Evolutionary conservation across 2,329 filamentous ascomycete genomes (phyloP), one percentile per base, ranked within the genome.

Genomic region (Thyridium curvatum): DNA sequence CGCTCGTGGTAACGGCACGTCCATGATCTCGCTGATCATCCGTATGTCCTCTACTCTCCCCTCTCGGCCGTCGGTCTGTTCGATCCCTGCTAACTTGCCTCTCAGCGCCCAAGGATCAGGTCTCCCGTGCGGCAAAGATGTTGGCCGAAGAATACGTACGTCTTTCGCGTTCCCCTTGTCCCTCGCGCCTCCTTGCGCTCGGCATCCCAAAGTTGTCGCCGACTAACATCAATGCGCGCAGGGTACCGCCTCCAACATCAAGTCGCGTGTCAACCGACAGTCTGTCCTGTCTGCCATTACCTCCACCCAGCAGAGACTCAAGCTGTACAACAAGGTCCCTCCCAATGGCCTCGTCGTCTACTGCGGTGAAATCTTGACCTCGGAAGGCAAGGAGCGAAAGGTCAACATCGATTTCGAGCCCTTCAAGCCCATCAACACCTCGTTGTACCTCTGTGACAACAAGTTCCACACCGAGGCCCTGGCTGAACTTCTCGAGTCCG

Each of bases 361-460:
- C 78, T 98, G 93, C 66, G 93, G 93, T 82, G 93, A 98, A 96
- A 97, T 98, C 64, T 84, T 98, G 73, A 98, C 93, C 41, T 84
- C 83, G 21, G 93, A 98, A 73, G 93, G 93, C 67, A 98, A 98
- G 69, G 93, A 98, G 71, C 79, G 93, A 60, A 98, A 96, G 76
- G 94, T 98, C 73, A 98, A 98, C 69, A 98, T 98, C 63, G 94
- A 98, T 62, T 98, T 98, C 64, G 93, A 98, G 69, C 93, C 93
- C 26, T 98, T 98, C 78, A 98, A 98, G 77, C 93, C 93, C 45
- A 98, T 98, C 80, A 98, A 98, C 69, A 98, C 93, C 29, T 98
- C 94, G 33, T 79, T 98, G 34, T 98, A 98, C 65, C 86, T 98
- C 45, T 98, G 93, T 71, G 93, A 98, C 80, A 98, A 98, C 77